phyloP scores from a whole-genome alignment of 345 rosid genomes.

The Chamaenerion angustifolium region DNA sequence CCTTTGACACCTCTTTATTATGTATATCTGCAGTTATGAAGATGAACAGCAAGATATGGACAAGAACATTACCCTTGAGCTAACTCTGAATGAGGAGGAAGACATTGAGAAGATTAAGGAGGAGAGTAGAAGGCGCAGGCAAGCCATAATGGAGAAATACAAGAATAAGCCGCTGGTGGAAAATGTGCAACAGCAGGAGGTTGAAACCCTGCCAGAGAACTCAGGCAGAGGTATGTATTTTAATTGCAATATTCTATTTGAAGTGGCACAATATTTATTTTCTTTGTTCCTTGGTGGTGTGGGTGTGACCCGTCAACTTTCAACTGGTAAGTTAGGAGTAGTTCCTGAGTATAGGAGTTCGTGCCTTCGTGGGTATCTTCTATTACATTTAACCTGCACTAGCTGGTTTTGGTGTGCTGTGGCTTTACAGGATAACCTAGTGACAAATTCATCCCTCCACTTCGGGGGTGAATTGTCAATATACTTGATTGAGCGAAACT shows the following conservation, averaged over 20 bases:
- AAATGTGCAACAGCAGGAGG: slow-evolving; percentile 7
- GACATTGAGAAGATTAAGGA: slow-evolving; percentile 75
- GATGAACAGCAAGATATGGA: slow-evolving; percentile 57
- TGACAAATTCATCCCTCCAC: too few species aligned
- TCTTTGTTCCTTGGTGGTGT: too few species aligned
- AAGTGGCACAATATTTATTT: too few species aligned
- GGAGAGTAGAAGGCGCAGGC: slow-evolving; percentile 78
- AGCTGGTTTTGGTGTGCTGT: too few species aligned
- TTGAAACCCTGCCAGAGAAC: slow-evolving; percentile 18
- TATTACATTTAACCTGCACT: too few species aligned
- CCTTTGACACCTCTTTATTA: slow-evolving; percentile 5
- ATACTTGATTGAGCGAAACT: too few species aligned
- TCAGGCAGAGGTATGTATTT: slow-evolving; percentile 26
- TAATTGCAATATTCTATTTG: not conserved
- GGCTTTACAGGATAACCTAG: too few species aligned
- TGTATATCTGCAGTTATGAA: slow-evolving; percentile 30
- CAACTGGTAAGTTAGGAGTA: too few species aligned
- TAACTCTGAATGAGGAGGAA: slow-evolving; percentile 70
- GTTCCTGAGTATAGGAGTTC: too few species aligned
- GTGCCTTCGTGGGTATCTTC: too few species aligned
- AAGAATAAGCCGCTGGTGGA: slow-evolving; percentile 41
- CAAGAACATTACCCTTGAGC: slow-evolving; percentile 37
- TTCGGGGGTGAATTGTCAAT: too few species aligned
- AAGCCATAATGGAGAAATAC: slow-evolving; percentile 69
- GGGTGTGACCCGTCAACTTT: too few species aligned